A percentile compares a stretch with the other conserved stretches of the same genome.
These are phyloP conservation scores for Huiozyma sinensis DNA, from an alignment of 805 yeast species.

Conservation along the genomic window DNA sequence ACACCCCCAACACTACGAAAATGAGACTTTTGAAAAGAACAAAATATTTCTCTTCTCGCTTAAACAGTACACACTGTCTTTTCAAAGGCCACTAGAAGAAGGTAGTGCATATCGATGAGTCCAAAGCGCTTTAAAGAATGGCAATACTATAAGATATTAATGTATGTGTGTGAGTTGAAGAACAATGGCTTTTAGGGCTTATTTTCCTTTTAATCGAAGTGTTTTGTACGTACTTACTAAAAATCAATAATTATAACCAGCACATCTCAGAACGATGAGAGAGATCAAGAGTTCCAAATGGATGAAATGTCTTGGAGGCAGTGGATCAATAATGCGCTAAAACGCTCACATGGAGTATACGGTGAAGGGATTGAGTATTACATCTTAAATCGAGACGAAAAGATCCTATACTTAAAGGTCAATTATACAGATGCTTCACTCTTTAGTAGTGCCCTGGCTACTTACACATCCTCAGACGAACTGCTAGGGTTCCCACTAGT, in stretches of 20 bases:
- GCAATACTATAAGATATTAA: conserved; percentile 15
- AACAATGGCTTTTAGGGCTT: not conserved
- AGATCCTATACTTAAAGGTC: conserved; percentile 20
- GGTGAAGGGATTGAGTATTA: conserved; percentile 31
- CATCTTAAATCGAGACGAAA: conserved; percentile 19
- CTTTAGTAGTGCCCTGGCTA: conserved; percentile 25
- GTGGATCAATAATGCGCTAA: conserved; percentile 27
- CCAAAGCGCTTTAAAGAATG: conserved; percentile 11
- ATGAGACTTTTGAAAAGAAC: too few species aligned
- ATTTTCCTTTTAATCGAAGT: not conserved
- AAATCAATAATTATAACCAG: not conserved
- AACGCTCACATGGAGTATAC: conserved; percentile 31
- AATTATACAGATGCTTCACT: conserved; percentile 20
- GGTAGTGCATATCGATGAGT: too few species aligned
- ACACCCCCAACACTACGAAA: too few species aligned
- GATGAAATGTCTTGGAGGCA: conserved; percentile 33
- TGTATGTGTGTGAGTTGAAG: conserved; percentile 13
- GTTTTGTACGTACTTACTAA: not conserved
- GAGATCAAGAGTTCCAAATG: conserved; percentile 14
- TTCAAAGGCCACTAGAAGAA: too few species aligned
- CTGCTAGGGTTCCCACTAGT: conserved; percentile 19
- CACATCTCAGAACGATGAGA: conserved; percentile 14
- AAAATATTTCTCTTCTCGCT: too few species aligned
- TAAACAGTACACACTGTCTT: too few species aligned
- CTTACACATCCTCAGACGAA: conserved; percentile 25